These are phyloP conservation scores for Tetramitus jugosus DNA, from an alignment of 208 protist genomes.

Conservation along the genomic window DNA sequence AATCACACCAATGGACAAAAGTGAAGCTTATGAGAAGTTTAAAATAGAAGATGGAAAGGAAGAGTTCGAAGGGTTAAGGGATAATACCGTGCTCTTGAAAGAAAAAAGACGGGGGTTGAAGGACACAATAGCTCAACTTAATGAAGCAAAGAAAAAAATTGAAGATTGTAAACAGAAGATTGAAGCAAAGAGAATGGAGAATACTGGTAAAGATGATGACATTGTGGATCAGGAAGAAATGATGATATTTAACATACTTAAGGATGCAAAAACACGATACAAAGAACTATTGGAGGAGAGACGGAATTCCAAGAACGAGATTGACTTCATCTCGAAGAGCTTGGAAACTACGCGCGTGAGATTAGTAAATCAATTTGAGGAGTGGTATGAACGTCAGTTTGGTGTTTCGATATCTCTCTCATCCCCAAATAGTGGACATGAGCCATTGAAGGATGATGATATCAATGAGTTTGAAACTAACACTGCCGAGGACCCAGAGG, in stretches of 20 bases:
- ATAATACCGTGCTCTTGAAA: conserved; percentile 32
- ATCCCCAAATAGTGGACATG: too few relatives aligned
- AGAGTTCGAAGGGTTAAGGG: conserved; percentile 28
- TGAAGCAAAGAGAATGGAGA: conserved; percentile 21
- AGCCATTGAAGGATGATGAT: too few relatives aligned
- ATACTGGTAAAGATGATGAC: conserved; percentile 35
- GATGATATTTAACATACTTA: conserved; percentile 34
- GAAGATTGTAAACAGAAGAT: conserved; percentile 24
- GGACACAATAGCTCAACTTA: conserved; percentile 32
- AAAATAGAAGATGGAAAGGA: conserved; percentile 43
- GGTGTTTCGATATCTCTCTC: too few relatives aligned
- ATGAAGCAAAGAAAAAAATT: conserved; percentile 41
- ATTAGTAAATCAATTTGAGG: conserved; percentile 54
- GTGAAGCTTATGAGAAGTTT: conserved; percentile 55
- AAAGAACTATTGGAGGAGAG: conserved; percentile 35
- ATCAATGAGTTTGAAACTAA: too few relatives aligned
- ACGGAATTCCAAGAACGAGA: conserved; percentile 34
- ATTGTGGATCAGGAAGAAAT: conserved; percentile 44
- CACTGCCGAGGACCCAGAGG: too few relatives aligned
- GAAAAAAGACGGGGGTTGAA: conserved; percentile 35
- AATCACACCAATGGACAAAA: conserved; percentile 31
- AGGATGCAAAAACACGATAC: conserved; percentile 39
- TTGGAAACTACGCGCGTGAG: conserved; percentile 37
- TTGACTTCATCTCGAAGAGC: conserved; percentile 33
- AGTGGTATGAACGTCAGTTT: too few relatives aligned